Evolutionary conservation across 805 yeast genomes (phyloP), one percentile per base, ranked within the genome.

Genomic region (Monosporozyma unispora): DNA sequence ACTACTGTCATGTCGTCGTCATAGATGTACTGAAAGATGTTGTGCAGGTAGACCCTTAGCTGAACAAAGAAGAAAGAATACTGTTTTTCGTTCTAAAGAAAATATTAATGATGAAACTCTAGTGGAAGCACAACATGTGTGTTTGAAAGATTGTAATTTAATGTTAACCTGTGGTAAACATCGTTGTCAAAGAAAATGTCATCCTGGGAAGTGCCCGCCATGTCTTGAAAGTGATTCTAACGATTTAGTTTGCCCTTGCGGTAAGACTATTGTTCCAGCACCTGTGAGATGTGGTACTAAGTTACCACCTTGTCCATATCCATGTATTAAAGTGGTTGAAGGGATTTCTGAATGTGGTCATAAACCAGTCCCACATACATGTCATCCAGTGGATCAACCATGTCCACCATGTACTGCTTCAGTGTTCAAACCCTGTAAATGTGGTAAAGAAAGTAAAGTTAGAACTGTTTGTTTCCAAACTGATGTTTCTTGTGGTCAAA

Each of bases 261-360:
- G 96, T 2, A 73, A 75, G 54, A 87, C 96, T 0, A 75, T 84
- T 3, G 72, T 87, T 5, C 75, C 74, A 19, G 96, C 95, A 0
- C 96, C 96, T 0, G 87, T 87, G 9, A 70, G 96, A 54, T 87
- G 96, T 69, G 96, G 96, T 12, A 78, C 87, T 0, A 71, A 66
- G 43, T 61, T 85, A 31, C 84, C 84, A 3, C 73, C 72, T 10
- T 87, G 96, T 67, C 72, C 70, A 22, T 74, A 77, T 52, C 88
- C 78, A 53, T 87, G 96, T 64, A 66, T 70, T 3, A 70, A 87
- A 46, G 70, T 70, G 1, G 63, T 67, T 1, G 49, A 54, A 27
- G 58, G 57, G 3, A 58, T 57, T 2, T 71, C 71, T 31, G 55
- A 64, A 0, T 87, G 96, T 73, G 95, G 91, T 0, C 96, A 87